These are phyloP conservation scores for Pleurotus ostreatus DNA, from an alignment of 768 basidiomycete genomes.

Conservation along the genomic window DNA sequence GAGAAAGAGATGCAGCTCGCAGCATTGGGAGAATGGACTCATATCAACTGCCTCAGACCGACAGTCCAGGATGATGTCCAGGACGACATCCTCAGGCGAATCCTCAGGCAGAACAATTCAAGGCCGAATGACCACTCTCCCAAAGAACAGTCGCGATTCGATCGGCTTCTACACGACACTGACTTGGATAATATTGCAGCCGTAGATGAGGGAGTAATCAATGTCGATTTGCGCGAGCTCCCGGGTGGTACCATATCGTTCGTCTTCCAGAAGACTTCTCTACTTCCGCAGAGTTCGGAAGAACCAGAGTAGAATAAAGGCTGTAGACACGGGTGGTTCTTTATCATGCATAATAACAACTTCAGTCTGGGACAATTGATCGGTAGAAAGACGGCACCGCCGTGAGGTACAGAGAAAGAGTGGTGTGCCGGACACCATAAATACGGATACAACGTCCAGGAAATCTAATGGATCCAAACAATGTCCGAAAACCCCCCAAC, in stretches of 20 bases:
- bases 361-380: too few species aligned
- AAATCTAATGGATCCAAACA: conserved; percentile 1
- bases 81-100: conserved; percentile 59
- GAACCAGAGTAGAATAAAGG: too few species aligned
- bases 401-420: too few species aligned
- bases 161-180: conserved; percentile 33
- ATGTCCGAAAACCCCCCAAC: not conserved
- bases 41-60: conserved; percentile 66
- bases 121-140: conserved; percentile 2
- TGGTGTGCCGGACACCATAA: too few species aligned
- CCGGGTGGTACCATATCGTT: conserved; percentile 72
- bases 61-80: conserved; percentile 46
- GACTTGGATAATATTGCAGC: conserved; percentile 43
- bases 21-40: conserved; percentile 77
- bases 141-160: conserved; percentile 11
- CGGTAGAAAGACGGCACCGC: too few species aligned
- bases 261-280: conserved; percentile 55
- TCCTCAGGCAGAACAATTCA: conserved; percentile 25
- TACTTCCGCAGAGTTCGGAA: too few species aligned
- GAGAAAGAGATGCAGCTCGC: conserved; percentile 69
- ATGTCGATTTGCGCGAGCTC: conserved; percentile 32
- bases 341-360: too few species aligned
- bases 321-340: too few species aligned
- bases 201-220: conserved; percentile 22
- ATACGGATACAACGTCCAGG: not conserved